Evolutionary conservation across 139 green algal genomes (phyloP), one percentile per base, ranked within the genome.

Genomic region (Tetradesmus obliquus): DNA sequence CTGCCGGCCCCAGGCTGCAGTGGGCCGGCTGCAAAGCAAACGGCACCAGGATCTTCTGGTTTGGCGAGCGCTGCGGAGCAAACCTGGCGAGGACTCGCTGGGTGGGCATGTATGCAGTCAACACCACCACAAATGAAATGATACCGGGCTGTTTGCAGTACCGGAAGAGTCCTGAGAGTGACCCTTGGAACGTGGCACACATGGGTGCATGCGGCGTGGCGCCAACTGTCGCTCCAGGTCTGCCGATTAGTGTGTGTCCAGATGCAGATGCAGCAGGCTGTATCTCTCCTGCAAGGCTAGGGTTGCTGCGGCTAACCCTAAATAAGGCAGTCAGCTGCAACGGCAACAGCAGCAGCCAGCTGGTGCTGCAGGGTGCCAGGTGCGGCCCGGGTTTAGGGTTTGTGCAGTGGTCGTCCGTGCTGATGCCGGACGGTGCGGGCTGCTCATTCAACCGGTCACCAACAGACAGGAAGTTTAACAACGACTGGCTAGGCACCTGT

Each of bases 31-130:
- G 89, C 81, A 82, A 66, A 22, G 5, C 10, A n/a, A 6, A 45
- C 13, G 81, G 82, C 53, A 51, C 53, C 4, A 72, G 45, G 53
- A 7, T 92, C 22, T 82, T 60, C 62, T 92, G 89, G 89, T 89
- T 92, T 55, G 89, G 89, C 51, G 82, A 92, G 53, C 89, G 89
- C 58, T 92, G 89, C 82, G 81, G 89, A 1, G 66, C 66, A 17
- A 55, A 54, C 22, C 55, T 92, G 9, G 54, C 69, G 2, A 92
- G 60, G 22, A 83, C 89, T 15, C 62, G 82, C 45, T 92, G 82
- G 66, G 32, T 74, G 24, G 89, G 89, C 22, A 88, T 92, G 62
- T 92, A 92, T 58, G 81, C 89, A 0, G 53, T 89, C 19, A 88
- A 92, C 82, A 74, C 81, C 7, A 83, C 60, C 32, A 92, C 81